A percentile compares a stretch with the other conserved stretches of the same genome.
phyloP scores from a whole-genome alignment of 2,329 filamentous ascomycete species.

The Camillea tinctor region DNA sequence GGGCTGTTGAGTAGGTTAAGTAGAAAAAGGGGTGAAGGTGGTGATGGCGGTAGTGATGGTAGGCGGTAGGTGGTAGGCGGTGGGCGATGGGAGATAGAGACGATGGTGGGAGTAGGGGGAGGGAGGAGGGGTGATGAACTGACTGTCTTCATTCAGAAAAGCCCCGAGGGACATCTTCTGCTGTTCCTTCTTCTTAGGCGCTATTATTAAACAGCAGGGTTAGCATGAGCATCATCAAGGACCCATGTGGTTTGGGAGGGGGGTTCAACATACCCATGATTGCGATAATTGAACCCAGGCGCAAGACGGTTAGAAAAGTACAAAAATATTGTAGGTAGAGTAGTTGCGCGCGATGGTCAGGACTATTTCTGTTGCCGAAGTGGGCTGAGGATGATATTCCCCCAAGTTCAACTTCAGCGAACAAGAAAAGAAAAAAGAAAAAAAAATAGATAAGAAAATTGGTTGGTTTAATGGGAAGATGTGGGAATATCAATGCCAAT shows the following conservation, averaged over 20 bases:
- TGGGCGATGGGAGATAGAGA: constrained; percentile 25
- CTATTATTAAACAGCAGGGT: constrained; percentile 55
- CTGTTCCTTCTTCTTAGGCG: constrained; percentile 87
- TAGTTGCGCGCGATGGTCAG: constrained; percentile 22
- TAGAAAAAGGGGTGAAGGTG: too few relatives aligned
- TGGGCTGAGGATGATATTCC: constrained; percentile 14
- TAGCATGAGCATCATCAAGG: constrained; percentile 35
- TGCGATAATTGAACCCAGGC: constrained; percentile 46
- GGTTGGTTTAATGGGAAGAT: constrained; percentile 2
- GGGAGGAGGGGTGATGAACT: constrained; percentile 41
- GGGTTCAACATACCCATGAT: constrained; percentile 58
- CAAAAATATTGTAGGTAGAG: not conserved
- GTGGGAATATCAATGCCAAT: constrained; percentile 10
- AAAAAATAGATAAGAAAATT: not conserved
- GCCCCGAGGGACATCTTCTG: constrained; percentile 98
- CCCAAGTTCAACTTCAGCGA: constrained; percentile 7
- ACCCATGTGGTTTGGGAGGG: constrained; percentile 10
- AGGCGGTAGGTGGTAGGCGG: too few relatives aligned
- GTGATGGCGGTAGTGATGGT: too few relatives aligned
- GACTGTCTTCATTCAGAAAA: constrained; percentile 91
- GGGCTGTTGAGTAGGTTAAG: too few relatives aligned
- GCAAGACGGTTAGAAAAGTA: constrained; percentile 20
- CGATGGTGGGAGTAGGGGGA: too few relatives aligned
- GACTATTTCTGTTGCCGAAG: constrained; percentile 15
- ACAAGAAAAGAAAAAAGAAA: too few relatives aligned